Evolutionary conservation across 225 moss, liverwort and hornwort genomes (phyloP), one percentile per base, ranked within the genome.

Genomic region (Marchantia paleacea): DNA sequence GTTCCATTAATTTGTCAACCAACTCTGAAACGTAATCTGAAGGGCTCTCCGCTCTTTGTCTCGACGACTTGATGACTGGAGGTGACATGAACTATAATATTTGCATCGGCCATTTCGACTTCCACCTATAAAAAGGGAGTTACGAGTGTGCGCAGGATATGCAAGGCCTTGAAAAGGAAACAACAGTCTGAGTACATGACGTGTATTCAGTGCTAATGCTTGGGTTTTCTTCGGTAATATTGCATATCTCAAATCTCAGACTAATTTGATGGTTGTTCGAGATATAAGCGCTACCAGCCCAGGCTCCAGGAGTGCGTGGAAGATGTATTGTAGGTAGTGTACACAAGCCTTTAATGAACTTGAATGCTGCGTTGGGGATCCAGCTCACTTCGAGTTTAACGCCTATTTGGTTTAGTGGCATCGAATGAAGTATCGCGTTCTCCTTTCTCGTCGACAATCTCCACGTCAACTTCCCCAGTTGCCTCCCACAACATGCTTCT

Each of bases 381-480:
- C 73, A 73, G 73, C 73, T 73, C 52, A 53, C 51, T 22, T n/a
- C 73, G 6, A 73, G 73, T n/a, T 24, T 6, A 13, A 13, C 57
- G 39, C 57, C 7, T n/a, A 2, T 58, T 2, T 20, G 57, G 20
- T 58, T 13, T 39, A 4, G 22, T 52, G 10, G 22, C 12, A 70
- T 31, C 12, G 0, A 50, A 0, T 22, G 51, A 22, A 53, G 3
- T 24, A 52, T 73, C 73, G 10, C 73, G 20, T 52, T 12, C 16
- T 22, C 73, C 73, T 73, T 15, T 10, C 12, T 73, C 73, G 20
- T 73, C 73, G 24, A 73, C 51, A 22, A 51, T 19, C 51, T 73
- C 50, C 14, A 73, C 73, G 11, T 8, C 22, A 50, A 73, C 18
- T 50, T 39, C 53, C n/a, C 26, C 10, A 73, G 51, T 73, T 73